Evolutionary conservation across 2,329 filamentous ascomycete genomes (phyloP), one percentile per base, ranked within the genome.

Genomic region (Pseudogymnoascus sp.): DNA sequence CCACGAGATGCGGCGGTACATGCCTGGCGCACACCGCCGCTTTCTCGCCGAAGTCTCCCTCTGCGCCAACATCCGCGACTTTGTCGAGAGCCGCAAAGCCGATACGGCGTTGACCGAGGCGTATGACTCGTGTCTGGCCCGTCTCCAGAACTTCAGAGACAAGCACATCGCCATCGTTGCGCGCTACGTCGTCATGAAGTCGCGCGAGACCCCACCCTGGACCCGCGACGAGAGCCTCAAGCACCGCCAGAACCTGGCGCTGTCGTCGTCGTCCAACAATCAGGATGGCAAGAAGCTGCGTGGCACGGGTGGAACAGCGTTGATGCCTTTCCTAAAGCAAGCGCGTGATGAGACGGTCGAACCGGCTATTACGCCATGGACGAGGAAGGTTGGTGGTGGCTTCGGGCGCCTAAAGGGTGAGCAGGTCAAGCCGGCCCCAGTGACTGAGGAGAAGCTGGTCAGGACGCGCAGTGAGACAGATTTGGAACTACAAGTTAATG

Each of bases 91-190:
- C 66, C 82, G 81, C 69, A 76, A 71, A 3, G 74, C 76, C 37
- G 80, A 96, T 70, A 79, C 79, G 19, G 80, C 83, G 9, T 76
- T 99, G 2, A 83, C 81, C 55, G 79, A 92, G 15, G 90, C 94
- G 0, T 99, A 92, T 72, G 94, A 99, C 69, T 90, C 91, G 5
- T 96, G 91, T 70, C 79, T 99, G 6, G 86, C 84, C 5, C 88
- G 88, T 83, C 76, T 90, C 19, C 80, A 83, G 59, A 75, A 79
- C 15, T 71, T 72, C 62, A 66, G 71, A 34, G 92, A 96, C 74
- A 95, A 92, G 72, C 94, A 99, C 72, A 96, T 99, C 67, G 89
- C 90, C 71, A 92, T 99, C 67, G 94, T 99, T 15, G 91, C 90
- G 3, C 88, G 94, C 38, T 99, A 97, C 76, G 95, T 99, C 72